Evolutionary conservation across 2,329 filamentous ascomycete species (phyloP).

Genomic region (Orbilia blumenaviensis): DNA sequence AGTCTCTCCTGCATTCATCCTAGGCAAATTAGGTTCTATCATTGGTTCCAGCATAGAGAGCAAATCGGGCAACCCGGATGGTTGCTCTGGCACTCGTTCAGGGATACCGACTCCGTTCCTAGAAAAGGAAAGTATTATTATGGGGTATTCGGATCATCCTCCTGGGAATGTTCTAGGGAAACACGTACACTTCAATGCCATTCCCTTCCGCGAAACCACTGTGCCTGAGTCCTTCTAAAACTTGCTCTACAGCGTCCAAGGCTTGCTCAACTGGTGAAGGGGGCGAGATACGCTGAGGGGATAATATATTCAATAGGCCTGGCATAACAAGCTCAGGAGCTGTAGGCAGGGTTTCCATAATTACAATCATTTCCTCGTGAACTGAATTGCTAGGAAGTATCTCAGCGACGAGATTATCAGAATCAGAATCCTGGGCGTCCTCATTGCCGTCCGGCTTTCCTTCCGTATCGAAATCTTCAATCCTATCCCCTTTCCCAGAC

Average conservation of each 20-base stretch:
- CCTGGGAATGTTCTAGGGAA: not conserved
- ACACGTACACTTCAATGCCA: constrained; percentile 25
- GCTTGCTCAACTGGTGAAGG: constrained; percentile 22
- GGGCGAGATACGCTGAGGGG: constrained; percentile 21
- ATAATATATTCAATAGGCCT: constrained; percentile 13
- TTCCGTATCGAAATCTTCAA: not conserved
- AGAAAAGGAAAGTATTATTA: not conserved
- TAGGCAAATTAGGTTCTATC: constrained; percentile 30
- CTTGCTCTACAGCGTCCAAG: constrained; percentile 8
- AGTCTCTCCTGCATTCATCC: constrained; percentile 13
- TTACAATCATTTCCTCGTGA: constrained; percentile 26
- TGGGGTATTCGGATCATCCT: not conserved
- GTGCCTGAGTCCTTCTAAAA: constrained; percentile 20
- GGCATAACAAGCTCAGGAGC: constrained; percentile 21
- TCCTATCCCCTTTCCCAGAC: not conserved
- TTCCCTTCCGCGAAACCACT: not conserved
- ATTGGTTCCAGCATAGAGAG: constrained; percentile 36
- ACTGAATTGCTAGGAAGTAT: not conserved
- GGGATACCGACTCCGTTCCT: constrained; percentile 29
- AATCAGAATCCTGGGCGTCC: not conserved
- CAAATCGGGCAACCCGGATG: constrained; percentile 22
- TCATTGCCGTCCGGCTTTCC: not conserved
- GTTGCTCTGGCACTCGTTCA: not conserved
- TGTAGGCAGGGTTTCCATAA: constrained; percentile 19
- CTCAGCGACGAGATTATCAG: constrained; percentile 15